Percentiles rank a stretch among this genome's conserved stretches.
Conservation (phyloP, 1,284 basidiomycete genomes). For the Sporisorium exsertum region DNA sequence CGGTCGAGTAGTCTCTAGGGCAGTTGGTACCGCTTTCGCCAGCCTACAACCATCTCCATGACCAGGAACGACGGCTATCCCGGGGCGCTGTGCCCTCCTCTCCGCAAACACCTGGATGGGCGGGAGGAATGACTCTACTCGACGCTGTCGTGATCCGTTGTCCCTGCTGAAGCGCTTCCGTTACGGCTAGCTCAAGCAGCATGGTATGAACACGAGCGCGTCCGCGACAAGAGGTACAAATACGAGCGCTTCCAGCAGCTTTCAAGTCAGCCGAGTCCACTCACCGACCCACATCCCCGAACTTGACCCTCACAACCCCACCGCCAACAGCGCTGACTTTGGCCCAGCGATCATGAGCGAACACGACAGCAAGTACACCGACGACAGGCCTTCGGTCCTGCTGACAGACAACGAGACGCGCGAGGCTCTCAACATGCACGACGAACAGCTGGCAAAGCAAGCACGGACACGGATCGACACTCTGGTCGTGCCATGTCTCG, state of each 20-base stretch:
- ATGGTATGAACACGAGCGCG: not conserved
- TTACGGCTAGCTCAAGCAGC: not conserved
- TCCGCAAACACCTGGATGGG: not conserved
- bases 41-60: not conserved
- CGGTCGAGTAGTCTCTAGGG: no score
- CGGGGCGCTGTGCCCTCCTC: not conserved
- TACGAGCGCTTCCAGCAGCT: not conserved
- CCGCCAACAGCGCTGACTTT: not conserved
- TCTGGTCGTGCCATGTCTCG: not conserved
- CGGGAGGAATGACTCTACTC: not conserved
- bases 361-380: conserved; percentile 5
- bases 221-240: not conserved
- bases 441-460: conserved; percentile 1
- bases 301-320: not conserved
- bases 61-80: not conserved
- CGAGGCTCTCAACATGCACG: not conserved
- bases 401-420: not conserved
- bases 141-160: not conserved
- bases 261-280: no score
- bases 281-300: not conserved
- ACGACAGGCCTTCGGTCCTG: not conserved
- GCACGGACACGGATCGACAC: not conserved
- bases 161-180: not conserved
- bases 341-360: not conserved
- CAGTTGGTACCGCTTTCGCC: not conserved